Conservation (phyloP, 805 yeast species). For the Torulaspora indica region DNA sequence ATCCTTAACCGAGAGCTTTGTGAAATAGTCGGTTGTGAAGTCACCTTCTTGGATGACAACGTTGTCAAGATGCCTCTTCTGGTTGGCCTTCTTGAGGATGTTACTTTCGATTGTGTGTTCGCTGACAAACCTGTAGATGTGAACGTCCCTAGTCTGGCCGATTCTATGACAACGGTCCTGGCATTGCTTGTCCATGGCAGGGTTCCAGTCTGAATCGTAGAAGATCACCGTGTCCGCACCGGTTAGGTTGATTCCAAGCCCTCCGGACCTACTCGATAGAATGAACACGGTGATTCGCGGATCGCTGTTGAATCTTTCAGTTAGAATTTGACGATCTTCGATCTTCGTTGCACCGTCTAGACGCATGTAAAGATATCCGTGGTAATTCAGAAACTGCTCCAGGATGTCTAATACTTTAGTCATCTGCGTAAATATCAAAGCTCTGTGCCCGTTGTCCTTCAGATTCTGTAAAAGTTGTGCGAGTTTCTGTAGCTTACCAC, state of each 20-base stretch:
- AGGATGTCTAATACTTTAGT: slow-evolving; percentile 89
- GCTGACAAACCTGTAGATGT: slow-evolving; percentile 90
- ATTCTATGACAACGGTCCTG: slow-evolving; percentile 99
- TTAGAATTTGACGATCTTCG: slow-evolving; percentile 90
- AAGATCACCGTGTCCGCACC: slow-evolving; percentile 99
- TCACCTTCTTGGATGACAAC: slow-evolving; percentile 97
- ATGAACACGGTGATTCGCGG: slow-evolving; percentile 84
- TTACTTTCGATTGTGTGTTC: slow-evolving; percentile 96
- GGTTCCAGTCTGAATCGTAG: slow-evolving; percentile 99
- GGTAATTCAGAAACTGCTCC: slow-evolving; percentile 88
- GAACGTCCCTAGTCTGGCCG: slow-evolving; percentile 97
- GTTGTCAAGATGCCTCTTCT: slow-evolving; percentile 87
- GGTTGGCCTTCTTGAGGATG: slow-evolving; percentile 88
- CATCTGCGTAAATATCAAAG: slow-evolving; percentile 96
- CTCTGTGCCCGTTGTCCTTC: slow-evolving; percentile 85
- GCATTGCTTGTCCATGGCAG: slow-evolving; percentile 98
- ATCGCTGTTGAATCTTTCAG: slow-evolving; percentile 89
- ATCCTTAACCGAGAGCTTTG: slow-evolving; percentile 80
- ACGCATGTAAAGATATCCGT: slow-evolving; percentile 91
- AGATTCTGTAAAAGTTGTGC: slow-evolving; percentile 71
- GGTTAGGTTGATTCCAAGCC: slow-evolving; percentile 92
- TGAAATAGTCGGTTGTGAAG: slow-evolving; percentile 93
- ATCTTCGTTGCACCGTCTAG: slow-evolving; percentile 96
- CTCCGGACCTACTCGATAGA: slow-evolving; percentile 94
- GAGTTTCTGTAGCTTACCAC: slow-evolving; percentile 90